Evolutionary conservation across 164 flowering plant genomes (phyloP).

Genomic region (Liquidambar formosana): DNA sequence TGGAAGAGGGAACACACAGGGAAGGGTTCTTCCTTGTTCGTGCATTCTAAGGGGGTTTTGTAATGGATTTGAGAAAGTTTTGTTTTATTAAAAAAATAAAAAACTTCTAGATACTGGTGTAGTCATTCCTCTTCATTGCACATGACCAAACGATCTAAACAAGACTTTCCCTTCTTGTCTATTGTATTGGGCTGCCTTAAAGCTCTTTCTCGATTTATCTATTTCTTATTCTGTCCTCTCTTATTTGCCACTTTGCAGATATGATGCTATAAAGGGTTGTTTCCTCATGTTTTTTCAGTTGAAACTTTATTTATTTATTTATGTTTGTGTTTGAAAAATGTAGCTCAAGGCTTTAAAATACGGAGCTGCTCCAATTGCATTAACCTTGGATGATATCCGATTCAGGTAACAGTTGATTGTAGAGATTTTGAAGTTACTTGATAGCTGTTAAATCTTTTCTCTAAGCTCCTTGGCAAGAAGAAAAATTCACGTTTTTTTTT

Average conservation of each 20-base stretch:
- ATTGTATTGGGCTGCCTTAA: neutral
- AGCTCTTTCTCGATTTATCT: neutral
- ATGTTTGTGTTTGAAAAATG: constrained; percentile 13
- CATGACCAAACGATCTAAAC: too few species aligned
- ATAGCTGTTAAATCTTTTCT: neutral
- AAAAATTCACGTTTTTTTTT: neutral
- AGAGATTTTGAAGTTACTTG: constrained; percentile 1
- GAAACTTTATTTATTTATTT: neutral
- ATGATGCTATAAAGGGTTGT: neutral
- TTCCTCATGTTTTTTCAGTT: too few species aligned
- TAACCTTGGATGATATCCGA: constrained; percentile 24
- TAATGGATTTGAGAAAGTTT: too few species aligned
- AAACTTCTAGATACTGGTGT: too few species aligned
- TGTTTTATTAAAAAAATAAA: too few species aligned
- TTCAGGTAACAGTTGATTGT: constrained; percentile 36
- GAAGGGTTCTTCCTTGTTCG: too few species aligned
- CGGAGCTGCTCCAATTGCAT: constrained; percentile 70
- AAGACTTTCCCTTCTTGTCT: too few species aligned
- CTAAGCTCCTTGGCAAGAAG: neutral
- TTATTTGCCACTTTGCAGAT: neutral
- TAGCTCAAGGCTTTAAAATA: constrained; percentile 80
- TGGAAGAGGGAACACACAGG: neutral
- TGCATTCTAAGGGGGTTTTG: too few species aligned
- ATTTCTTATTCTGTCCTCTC: neutral
- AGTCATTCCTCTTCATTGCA: too few species aligned